Percentiles rank a stretch among this genome's conserved stretches.
These are phyloP conservation scores for Blastobotrys attinorum DNA, from an alignment of 805 yeast species.

Conservation along the genomic window DNA sequence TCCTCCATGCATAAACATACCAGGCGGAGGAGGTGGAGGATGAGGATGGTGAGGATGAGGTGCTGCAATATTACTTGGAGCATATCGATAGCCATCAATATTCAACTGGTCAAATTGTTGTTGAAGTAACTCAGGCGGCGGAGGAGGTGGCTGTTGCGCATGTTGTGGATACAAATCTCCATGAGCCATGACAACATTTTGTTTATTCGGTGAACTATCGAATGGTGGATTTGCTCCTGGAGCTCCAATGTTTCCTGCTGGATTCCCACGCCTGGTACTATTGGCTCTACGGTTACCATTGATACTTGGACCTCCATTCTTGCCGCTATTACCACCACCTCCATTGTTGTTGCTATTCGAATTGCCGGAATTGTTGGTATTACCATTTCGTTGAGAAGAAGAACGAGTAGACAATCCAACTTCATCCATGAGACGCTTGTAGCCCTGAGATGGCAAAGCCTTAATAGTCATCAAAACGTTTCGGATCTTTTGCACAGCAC, in stretches of 20 bases:
- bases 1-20: neutral
- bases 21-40: neutral
- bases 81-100: conserved; percentile 3
- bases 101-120: conserved; percentile 13
- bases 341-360: conserved; percentile 3
- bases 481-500: conserved; percentile 54
- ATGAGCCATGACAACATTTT: too few species aligned
- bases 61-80: neutral
- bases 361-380: conserved; percentile 4
- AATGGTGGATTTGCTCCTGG: too few species aligned
- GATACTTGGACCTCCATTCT: too few species aligned
- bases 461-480: conserved; percentile 52
- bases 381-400: conserved; percentile 6
- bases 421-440: conserved; percentile 84
- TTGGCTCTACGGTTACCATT: too few species aligned
- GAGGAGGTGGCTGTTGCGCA: conserved; percentile 2
- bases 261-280: too few species aligned
- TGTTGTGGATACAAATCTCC: neutral
- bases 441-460: conserved; percentile 52
- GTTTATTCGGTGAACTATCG: neutral
- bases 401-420: conserved; percentile 50
- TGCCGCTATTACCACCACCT: too few species aligned
- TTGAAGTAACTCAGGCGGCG: conserved; percentile 6
- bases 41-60: neutral
- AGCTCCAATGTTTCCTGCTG: too few species aligned